phyloP scores from a whole-genome alignment of 805 yeast species.

The Zygotorulaspora danielsina region DNA sequence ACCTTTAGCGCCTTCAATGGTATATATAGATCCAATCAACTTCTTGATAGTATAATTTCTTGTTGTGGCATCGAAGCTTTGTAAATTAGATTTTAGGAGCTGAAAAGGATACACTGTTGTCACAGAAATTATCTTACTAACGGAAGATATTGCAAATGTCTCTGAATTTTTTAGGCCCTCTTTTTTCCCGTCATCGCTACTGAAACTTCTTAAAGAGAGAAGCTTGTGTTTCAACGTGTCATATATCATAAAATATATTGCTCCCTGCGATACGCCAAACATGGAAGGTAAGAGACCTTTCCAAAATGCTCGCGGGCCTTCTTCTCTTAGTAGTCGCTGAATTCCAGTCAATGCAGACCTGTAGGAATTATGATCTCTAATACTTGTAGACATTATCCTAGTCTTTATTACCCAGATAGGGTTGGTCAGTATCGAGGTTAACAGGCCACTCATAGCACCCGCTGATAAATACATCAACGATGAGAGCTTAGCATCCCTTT shows the following conservation, averaged over 20 bases:
- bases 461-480: conserved; percentile 47
- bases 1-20: conserved; percentile 55
- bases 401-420: conserved; percentile 97
- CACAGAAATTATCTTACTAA: conserved; percentile 66
- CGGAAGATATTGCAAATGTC: conserved; percentile 61
- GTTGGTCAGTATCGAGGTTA: conserved; percentile 75
- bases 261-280: conserved; percentile 83
- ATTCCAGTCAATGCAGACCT: conserved; percentile 55
- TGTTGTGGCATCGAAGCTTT: conserved; percentile 40
- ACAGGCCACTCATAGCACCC: conserved; percentile 67
- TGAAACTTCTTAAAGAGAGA: conserved; percentile 18
- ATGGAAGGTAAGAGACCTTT: conserved; percentile 71
- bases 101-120: conserved; percentile 77
- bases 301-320: conserved; percentile 64
- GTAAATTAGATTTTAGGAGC: conserved; percentile 72
- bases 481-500: conserved; percentile 14
- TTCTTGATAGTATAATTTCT: conserved; percentile 26
- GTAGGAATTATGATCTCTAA: conserved; percentile 37
- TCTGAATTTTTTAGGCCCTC: conserved; percentile 44
- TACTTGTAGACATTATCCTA: conserved; percentile 59
- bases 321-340: conserved; percentile 42
- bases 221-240: conserved; percentile 60
- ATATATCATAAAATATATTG: conserved; percentile 80
- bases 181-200: conserved; percentile 8
- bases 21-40: conserved; percentile 41